Conservation (phyloP, 257 asterid species). For the Nicotiana sylvestris region DNA sequence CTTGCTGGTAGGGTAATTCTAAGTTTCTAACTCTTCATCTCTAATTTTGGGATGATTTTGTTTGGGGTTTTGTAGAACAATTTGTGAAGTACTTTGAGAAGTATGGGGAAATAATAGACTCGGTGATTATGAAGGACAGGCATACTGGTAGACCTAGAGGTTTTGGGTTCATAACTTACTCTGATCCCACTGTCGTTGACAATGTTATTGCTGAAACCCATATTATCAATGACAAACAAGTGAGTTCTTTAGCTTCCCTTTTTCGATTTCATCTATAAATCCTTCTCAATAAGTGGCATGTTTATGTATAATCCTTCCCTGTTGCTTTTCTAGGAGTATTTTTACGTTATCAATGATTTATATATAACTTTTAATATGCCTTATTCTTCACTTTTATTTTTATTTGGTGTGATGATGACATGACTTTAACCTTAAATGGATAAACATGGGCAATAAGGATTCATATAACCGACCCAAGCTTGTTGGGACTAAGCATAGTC, state of each 20-base stretch:
- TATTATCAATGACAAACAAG: conserved; percentile 84
- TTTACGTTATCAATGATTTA: no score
- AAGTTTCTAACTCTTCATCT: not conserved
- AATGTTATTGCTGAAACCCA: conserved; percentile 83
- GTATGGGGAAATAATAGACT: conserved; percentile 89
- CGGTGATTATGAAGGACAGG: conserved; percentile 89
- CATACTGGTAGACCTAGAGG: conserved; percentile 93
- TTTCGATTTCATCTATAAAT: not conserved
- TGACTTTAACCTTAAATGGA: no score
- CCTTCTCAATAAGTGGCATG: no score
- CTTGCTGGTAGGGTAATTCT: not conserved
- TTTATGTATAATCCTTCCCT: no score
- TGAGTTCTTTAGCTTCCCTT: conserved; percentile 21
- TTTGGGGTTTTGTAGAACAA: conserved; percentile 36
- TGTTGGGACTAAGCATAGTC: not conserved
- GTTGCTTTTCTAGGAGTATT: no score
- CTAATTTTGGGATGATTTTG: not conserved
- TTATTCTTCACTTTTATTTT: not conserved
- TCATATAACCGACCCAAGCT: no score
- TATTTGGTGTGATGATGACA: no score
- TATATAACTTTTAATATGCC: no score
- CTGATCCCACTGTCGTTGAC: conserved; percentile 79
- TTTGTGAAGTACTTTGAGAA: conserved; percentile 90
- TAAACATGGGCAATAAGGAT: no score
- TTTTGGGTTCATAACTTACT: conserved; percentile 85